Evolutionary conservation across 1,284 basidiomycete species (phyloP).

Genomic region (Cerrena zonata): DNA sequence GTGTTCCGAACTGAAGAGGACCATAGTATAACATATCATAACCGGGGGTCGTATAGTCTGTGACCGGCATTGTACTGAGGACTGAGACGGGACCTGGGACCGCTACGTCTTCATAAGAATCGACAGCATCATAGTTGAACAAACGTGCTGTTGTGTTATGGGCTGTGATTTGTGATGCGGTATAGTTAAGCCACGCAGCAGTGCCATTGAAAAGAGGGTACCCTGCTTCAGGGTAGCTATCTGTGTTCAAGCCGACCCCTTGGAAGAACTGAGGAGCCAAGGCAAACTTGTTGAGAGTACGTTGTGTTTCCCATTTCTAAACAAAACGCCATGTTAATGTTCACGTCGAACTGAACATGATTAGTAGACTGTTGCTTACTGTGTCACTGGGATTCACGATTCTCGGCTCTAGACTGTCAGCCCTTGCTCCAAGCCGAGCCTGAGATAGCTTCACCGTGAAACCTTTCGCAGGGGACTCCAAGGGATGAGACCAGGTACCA

Average conservation of each 20-base stretch:
- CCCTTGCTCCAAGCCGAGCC: background rate
- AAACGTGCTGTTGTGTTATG: slow-evolving; percentile 1
- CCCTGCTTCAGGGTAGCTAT: slow-evolving; percentile 22
- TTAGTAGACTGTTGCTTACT: background rate
- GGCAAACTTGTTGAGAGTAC: slow-evolving; percentile 34
- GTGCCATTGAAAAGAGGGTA: slow-evolving; percentile 24
- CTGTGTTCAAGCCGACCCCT: slow-evolving; percentile 31
- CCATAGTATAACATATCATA: slow-evolving; percentile 52
- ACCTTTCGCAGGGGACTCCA: background rate
- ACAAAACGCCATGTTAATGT: background rate
- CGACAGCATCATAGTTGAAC: slow-evolving; percentile 4
- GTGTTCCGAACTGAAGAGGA: slow-evolving; percentile 41
- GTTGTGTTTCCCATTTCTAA: slow-evolving; percentile 28
- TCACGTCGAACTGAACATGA: background rate
- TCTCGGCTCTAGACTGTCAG: background rate
- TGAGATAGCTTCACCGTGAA: background rate
- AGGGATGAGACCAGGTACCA: background rate
- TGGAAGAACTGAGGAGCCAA: slow-evolving; percentile 30
- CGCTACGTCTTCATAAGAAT: slow-evolving; percentile 10
- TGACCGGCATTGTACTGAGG: slow-evolving; percentile 29
- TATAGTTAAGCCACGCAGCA: slow-evolving; percentile 9
- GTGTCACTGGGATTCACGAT: background rate
- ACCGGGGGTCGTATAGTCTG: slow-evolving; percentile 32
- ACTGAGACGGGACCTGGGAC: slow-evolving; percentile 8
- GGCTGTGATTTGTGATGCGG: slow-evolving; percentile 3